Conservation (phyloP, 78 protist genomes). For the Tieghemostelium lacteum region DNA sequence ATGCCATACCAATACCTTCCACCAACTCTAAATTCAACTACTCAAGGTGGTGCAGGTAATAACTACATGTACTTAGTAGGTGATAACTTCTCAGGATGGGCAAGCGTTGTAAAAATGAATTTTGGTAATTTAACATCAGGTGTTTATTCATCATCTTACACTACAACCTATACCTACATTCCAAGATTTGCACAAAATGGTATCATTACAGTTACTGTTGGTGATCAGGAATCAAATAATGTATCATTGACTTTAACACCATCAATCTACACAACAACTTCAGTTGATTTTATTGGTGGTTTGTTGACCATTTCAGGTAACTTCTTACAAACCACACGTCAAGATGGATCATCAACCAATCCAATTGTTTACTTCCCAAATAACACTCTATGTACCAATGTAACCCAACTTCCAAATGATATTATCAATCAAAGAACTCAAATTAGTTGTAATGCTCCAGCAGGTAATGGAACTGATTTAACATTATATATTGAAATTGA, state of each 20-base stretch:
- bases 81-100: not conserved
- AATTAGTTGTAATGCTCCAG: not conserved
- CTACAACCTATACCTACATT: too few relatives aligned
- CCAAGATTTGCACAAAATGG: too few relatives aligned
- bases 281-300: too few relatives aligned
- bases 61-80: not conserved
- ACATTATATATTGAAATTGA: not conserved
- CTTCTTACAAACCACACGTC: not conserved
- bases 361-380: not conserved
- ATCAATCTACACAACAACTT: too few relatives aligned
- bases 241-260: too few relatives aligned
- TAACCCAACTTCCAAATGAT: not conserved
- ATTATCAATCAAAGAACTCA: not conserved
- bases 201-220: too few relatives aligned
- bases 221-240: too few relatives aligned
- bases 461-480: conserved; percentile 11
- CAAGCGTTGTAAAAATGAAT: not conserved
- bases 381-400: not conserved
- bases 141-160: not conserved
- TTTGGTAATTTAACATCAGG: not conserved
- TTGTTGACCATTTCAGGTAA: not conserved
- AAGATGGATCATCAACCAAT: not conserved
- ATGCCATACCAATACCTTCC: not conserved
- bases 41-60: not conserved
- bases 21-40: not conserved